Conservation (phyloP, 1,284 basidiomycete genomes). For the Tranzscheliella williamsii region DNA sequence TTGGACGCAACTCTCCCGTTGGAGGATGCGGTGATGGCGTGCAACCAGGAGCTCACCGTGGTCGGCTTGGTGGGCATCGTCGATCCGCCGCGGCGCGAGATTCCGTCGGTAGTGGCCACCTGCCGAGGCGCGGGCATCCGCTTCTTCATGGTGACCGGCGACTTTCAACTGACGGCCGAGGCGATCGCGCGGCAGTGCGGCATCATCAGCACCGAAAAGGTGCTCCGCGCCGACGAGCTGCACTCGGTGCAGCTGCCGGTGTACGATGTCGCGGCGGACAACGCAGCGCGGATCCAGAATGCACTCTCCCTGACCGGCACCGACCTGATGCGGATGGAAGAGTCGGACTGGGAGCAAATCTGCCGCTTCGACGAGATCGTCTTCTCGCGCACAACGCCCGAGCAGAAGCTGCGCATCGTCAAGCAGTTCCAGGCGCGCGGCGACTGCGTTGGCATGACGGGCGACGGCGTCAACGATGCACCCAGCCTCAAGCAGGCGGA, state of each 20-base stretch:
- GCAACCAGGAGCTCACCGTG: conserved; percentile 65
- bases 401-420: conserved; percentile 72
- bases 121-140: conserved; percentile 70
- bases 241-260: neutral
- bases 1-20: conserved; percentile 62
- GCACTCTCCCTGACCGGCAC: conserved; percentile 22
- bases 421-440: conserved; percentile 67
- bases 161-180: conserved; percentile 66
- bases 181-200: conserved; percentile 70
- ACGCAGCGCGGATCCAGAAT: neutral
- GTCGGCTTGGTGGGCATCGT: conserved; percentile 71
- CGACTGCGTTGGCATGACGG: conserved; percentile 68
- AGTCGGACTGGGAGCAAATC: conserved; percentile 64
- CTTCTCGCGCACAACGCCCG: conserved; percentile 74
- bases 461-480: conserved; percentile 75
- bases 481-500: conserved; percentile 64
- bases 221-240: neutral
- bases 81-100: conserved; percentile 70
- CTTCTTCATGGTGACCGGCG: conserved; percentile 74
- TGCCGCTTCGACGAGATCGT: conserved; percentile 71
- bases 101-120: conserved; percentile 65
- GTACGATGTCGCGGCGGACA: neutral
- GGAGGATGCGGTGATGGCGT: conserved; percentile 50
- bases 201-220: conserved; percentile 64
- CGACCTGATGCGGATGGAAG: conserved; percentile 21